Evolutionary conservation across 345 rosid species (phyloP), one percentile per base, ranked within the genome.

Genomic region (Eucalyptus polyanthemos): DNA sequence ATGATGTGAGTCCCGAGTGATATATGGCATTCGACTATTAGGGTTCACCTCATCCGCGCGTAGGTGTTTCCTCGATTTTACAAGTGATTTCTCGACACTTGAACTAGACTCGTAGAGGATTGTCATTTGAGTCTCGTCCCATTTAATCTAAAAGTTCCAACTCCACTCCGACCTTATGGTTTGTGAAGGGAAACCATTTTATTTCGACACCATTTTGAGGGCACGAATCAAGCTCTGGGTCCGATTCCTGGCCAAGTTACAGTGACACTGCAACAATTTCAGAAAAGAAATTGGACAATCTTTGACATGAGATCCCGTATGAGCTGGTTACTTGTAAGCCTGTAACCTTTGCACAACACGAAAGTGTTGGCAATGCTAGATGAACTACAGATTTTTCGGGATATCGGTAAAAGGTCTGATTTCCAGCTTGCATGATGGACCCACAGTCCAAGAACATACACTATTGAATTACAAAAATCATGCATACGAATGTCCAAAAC

Each of bases 161-260:
- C 45, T 37, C 22, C 4, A 2, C 6, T 5, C 45, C 7, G 45
- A 9, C 11, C 14, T 34, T 72, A 72, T 37, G 81, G 14, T 37
- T 11, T 72, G 81, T 19, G 14, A 37, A 37, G 81, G 8, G 45
- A 72, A 72, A 72, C 45, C 45, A 11, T 10, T 19, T 72, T 1
- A 72, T 3, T 19, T 72, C 27, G 14, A 37, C 45, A 2, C 12
- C 27, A 0, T 11, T 37, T 69, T 0, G 8, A 21, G 14, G 45
- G 45, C 27, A 0, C 8, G 14, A 72, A 72, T 21, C 83, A 11
- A 37, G 81, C 42, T 34, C 7, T 1, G 83, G 42, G 83, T 19
- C 0, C 8, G 45, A 40, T 3, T 21, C 9, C 14, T 37, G 45
- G 45, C 15, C 83, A 72, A 37, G 45, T 72, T 72, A 72, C 83